phyloP scores from a whole-genome alignment of 129 eudicot genomes.

The Dittrichia graveolens region DNA sequence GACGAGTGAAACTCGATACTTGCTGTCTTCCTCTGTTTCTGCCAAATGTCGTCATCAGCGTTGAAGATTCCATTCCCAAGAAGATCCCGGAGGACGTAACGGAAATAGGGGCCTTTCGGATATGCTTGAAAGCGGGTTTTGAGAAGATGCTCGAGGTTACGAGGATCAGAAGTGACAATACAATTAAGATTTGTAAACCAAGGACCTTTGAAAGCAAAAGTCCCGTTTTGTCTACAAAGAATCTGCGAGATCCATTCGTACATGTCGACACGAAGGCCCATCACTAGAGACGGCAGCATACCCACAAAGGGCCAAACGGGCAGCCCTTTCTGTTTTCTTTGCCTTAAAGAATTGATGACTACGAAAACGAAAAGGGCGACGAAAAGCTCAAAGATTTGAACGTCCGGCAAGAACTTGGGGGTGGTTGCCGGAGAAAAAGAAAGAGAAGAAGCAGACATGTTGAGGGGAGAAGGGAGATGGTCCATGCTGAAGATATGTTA shows the following conservation, averaged over 20 bases:
- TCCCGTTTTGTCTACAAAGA: constrained; percentile 55
- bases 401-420: constrained; percentile 35
- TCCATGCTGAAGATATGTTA: constrained; percentile 39
- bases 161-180: constrained; percentile 85
- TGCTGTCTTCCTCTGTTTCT: constrained; percentile 83
- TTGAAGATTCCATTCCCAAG: constrained; percentile 84
- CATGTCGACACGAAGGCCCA: constrained; percentile 57
- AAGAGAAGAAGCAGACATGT: constrained; percentile 29
- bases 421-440: constrained; percentile 22
- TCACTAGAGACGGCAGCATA: constrained; percentile 78
- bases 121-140: constrained; percentile 70
- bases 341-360: constrained; percentile 61
- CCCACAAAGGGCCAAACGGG: constrained; percentile 86
- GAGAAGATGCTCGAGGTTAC: constrained; percentile 82
- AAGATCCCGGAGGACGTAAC: constrained; percentile 61
- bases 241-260: constrained; percentile 77
- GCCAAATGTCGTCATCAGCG: constrained; percentile 87
- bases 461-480: constrained; percentile 22
- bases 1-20: constrained; percentile 95
- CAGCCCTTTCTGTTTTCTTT: constrained; percentile 55
- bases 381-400: constrained; percentile 62
- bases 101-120: constrained; percentile 85
- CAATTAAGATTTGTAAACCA: constrained; percentile 81
- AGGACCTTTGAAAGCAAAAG: constrained; percentile 74
- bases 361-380: constrained; percentile 61